Percentiles rank a stretch among this genome's conserved stretches.
phyloP scores from a whole-genome alignment of 2,329 filamentous ascomycete species.

The Cadophora malorum region DNA sequence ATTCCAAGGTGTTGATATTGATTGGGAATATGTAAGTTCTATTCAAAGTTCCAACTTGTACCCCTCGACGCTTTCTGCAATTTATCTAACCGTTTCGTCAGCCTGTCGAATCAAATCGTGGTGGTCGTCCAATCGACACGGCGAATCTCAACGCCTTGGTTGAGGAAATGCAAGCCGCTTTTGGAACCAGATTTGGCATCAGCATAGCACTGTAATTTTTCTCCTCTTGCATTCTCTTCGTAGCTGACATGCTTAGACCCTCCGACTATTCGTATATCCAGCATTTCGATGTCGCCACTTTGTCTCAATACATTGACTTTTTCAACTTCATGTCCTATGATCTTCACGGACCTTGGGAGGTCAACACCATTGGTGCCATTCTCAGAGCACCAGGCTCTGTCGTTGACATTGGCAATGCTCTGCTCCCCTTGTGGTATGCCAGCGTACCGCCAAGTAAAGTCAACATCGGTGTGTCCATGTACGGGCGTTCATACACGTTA shows the following conservation, averaged over 20 bases:
- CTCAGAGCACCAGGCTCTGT: conserved; percentile 52
- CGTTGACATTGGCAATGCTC: conserved; percentile 49
- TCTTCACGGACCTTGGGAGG: conserved; percentile 48
- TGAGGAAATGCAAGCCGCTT: conserved; percentile 42
- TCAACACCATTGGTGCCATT: conserved; percentile 41
- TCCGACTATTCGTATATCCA: conserved; percentile 44
- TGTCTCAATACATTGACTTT: conserved; percentile 43
- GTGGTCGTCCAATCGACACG: conserved; percentile 47
- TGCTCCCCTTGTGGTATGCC: conserved; percentile 51
- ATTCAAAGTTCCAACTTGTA: background rate
- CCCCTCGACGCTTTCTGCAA: background rate
- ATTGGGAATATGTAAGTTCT: conserved; percentile 51
- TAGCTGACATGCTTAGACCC: conserved; percentile 34
- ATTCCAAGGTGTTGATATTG: conserved; percentile 53
- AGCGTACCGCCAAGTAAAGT: conserved; percentile 50
- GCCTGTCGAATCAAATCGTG: conserved; percentile 47
- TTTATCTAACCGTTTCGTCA: background rate
- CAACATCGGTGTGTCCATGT: conserved; percentile 55
- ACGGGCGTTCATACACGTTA: conserved; percentile 54
- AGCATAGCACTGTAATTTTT: conserved; percentile 47
- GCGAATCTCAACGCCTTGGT: conserved; percentile 47
- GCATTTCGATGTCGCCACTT: conserved; percentile 42
- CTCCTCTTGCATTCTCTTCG: background rate
- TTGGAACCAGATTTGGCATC: conserved; percentile 49
- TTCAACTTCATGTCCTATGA: conserved; percentile 48